Conservation (phyloP, 768 basidiomycete species). For the Leucocoprinus birnbaumii region DNA sequence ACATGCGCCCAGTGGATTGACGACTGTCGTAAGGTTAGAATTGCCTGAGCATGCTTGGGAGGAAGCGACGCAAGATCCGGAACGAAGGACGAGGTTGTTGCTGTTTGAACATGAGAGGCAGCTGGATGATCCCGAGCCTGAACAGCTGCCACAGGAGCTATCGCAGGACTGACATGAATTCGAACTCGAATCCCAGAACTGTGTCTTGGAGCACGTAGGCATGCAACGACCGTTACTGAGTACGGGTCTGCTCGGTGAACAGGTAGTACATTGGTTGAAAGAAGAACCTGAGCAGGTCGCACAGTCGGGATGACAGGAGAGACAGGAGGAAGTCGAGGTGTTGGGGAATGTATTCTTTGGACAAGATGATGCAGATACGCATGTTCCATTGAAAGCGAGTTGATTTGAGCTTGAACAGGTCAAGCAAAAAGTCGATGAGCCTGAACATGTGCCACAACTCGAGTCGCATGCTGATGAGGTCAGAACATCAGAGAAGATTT, state of each 20-base stretch:
- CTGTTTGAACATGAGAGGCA: conserved; percentile 77
- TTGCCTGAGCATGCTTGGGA: conserved; percentile 48
- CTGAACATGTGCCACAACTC: conserved; percentile 68
- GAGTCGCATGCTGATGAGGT: conserved; percentile 57
- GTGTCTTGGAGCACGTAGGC: conserved; percentile 63
- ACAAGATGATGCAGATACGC: conserved; percentile 56
- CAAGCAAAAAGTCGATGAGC: conserved; percentile 67
- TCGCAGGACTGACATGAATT: conserved; percentile 68
- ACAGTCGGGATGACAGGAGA: conserved; percentile 81
- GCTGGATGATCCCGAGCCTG: conserved; percentile 59
- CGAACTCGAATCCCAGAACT: conserved; percentile 67
- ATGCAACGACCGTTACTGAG: conserved; percentile 73
- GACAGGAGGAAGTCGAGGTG: conserved; percentile 60
- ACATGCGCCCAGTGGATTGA: conserved; percentile 76
- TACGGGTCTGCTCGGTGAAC: conserved; percentile 66
- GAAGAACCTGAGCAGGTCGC: conserved; percentile 67
- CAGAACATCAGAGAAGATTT: background rate
- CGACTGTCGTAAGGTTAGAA: conserved; percentile 41
- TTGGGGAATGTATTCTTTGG: conserved; percentile 68
- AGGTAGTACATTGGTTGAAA: conserved; percentile 77
- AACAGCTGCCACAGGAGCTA: conserved; percentile 74
- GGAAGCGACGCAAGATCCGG: conserved; percentile 53
- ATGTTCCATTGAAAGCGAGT: conserved; percentile 69
- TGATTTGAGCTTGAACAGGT: conserved; percentile 59
- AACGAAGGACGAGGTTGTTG: conserved; percentile 49